Percentiles rank a stretch among this genome's conserved stretches.
Conservation (phyloP, 495 filamentous ascomycete species). For the Clavariopsis aquatica region DNA sequence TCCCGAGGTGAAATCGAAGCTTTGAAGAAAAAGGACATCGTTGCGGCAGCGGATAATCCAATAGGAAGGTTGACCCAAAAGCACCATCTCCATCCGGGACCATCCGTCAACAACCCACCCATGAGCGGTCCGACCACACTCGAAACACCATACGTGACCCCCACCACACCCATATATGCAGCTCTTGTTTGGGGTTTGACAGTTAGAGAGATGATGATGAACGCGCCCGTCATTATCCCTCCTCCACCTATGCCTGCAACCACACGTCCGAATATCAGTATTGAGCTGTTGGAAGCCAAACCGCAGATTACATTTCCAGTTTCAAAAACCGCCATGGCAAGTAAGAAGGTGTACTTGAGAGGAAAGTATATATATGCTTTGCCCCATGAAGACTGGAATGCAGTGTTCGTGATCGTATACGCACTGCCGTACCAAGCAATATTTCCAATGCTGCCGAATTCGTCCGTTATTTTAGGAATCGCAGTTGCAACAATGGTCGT, state of each 20-base stretch:
- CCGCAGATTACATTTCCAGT: conserved; percentile 79
- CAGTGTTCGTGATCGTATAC: conserved; percentile 42
- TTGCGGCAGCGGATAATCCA: conserved; percentile 45
- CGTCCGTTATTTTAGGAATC: conserved; percentile 37
- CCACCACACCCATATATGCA: conserved; percentile 70
- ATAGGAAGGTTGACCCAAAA: conserved; percentile 66
- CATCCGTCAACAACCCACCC: conserved; percentile 44
- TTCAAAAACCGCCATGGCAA: conserved; percentile 76
- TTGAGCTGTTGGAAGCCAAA: conserved; percentile 68
- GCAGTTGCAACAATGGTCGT: conserved; percentile 35
- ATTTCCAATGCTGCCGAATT: conserved; percentile 34
- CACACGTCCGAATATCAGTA: conserved; percentile 81
- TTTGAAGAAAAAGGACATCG: conserved; percentile 50
- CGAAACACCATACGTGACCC: conserved; percentile 76
- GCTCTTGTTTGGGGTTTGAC: conserved; percentile 72
- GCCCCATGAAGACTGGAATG: conserved; percentile 73
- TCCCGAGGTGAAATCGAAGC: conserved; percentile 41
- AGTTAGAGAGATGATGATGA: conserved; percentile 76
- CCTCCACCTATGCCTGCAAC: conserved; percentile 80
- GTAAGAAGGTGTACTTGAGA: conserved; percentile 67
- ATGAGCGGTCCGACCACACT: conserved; percentile 49
- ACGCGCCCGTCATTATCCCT: conserved; percentile 78
- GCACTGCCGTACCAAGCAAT: conserved; percentile 39
- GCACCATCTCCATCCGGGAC: conserved; percentile 77
- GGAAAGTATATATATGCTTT: conserved; percentile 77